Conservation (phyloP, 2,329 filamentous ascomycete species). For the Xylariaceae sp. region DNA sequence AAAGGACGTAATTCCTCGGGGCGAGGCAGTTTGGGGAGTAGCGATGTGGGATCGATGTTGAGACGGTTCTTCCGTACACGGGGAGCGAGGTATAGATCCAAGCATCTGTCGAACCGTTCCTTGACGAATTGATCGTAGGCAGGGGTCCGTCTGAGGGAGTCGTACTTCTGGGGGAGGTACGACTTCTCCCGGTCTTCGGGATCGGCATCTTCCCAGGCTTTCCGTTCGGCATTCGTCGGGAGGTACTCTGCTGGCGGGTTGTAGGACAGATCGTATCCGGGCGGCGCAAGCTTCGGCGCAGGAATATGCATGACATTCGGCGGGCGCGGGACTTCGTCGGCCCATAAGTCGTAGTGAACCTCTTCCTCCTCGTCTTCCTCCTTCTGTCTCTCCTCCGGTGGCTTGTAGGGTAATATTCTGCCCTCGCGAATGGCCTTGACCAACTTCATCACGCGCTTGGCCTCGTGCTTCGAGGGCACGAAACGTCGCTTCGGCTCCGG, state of each 20-base stretch:
- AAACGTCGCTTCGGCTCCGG: slow-evolving; percentile 96
- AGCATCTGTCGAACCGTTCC: slow-evolving; percentile 89
- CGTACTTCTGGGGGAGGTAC: slow-evolving; percentile 76
- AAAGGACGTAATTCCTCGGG: slow-evolving; percentile 93
- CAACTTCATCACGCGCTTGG: slow-evolving; percentile 94
- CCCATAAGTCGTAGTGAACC: slow-evolving; percentile 86
- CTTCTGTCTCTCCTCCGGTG: slow-evolving; percentile 60
- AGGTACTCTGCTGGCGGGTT: slow-evolving; percentile 94
- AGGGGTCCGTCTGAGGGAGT: slow-evolving; percentile 82
- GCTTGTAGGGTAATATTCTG: slow-evolving; percentile 83
- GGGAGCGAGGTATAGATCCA: slow-evolving; percentile 93
- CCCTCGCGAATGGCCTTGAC: slow-evolving; percentile 94
- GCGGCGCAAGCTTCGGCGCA: slow-evolving; percentile 86
- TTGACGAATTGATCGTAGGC: slow-evolving; percentile 88
- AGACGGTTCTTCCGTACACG: slow-evolving; percentile 87
- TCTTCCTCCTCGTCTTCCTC: slow-evolving; percentile 68
- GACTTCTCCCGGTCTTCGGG: slow-evolving; percentile 88
- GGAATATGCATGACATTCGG: slow-evolving; percentile 92
- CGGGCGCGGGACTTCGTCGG: slow-evolving; percentile 76
- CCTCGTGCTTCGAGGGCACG: slow-evolving; percentile 92
- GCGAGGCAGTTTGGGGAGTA: slow-evolving; percentile 87
- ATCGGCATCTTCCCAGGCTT: slow-evolving; percentile 78
- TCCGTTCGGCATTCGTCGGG: slow-evolving; percentile 76
- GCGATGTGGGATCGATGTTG: slow-evolving; percentile 90
- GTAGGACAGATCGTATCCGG: slow-evolving; percentile 92